These are phyloP conservation scores for Colletotrichum graminicola DNA, from an alignment of 2,329 filamentous ascomycete genomes.

Conservation along the genomic window DNA sequence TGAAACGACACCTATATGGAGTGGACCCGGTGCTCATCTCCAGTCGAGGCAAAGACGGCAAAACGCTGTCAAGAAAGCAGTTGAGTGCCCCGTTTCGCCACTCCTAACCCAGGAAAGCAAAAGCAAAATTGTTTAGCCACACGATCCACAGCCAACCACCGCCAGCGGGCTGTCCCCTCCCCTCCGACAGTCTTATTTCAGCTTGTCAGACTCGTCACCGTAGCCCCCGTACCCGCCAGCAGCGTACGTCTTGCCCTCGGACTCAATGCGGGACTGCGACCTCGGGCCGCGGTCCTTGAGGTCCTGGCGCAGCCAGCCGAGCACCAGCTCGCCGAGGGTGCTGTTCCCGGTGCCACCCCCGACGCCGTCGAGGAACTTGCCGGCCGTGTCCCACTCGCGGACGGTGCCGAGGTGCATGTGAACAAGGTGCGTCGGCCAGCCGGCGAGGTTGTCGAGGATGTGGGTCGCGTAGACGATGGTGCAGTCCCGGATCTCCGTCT, in stretches of 20 bases:
- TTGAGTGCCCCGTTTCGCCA: slow-evolving; percentile 35
- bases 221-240: slow-evolving; percentile 68
- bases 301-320: slow-evolving; percentile 88
- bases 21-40: slow-evolving; percentile 8
- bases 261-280: slow-evolving; percentile 64
- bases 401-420: slow-evolving; percentile 94
- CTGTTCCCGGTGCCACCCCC: slow-evolving; percentile 75
- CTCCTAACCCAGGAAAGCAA: background rate
- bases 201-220: slow-evolving; percentile 63
- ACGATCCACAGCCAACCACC: background rate
- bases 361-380: slow-evolving; percentile 72
- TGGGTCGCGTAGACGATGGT: slow-evolving; percentile 98
- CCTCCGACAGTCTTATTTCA: slow-evolving; percentile 36
- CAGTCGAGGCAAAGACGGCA: slow-evolving; percentile 14
- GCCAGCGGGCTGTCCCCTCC: background rate
- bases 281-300: slow-evolving; percentile 83
- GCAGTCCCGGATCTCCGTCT: slow-evolving; percentile 85
- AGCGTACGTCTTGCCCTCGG: slow-evolving; percentile 75
- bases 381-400: slow-evolving; percentile 85
- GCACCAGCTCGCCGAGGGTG: slow-evolving; percentile 85
- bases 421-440: slow-evolving; percentile 95
- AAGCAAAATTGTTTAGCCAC: slow-evolving; percentile 22
- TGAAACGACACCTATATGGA: slow-evolving; percentile 23
- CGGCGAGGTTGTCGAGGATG: slow-evolving; percentile 93
- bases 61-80: slow-evolving; percentile 37